Evolutionary conservation across 2,329 filamentous ascomycete species (phyloP).

Genomic region (Arthrobotrys sinensis): DNA sequence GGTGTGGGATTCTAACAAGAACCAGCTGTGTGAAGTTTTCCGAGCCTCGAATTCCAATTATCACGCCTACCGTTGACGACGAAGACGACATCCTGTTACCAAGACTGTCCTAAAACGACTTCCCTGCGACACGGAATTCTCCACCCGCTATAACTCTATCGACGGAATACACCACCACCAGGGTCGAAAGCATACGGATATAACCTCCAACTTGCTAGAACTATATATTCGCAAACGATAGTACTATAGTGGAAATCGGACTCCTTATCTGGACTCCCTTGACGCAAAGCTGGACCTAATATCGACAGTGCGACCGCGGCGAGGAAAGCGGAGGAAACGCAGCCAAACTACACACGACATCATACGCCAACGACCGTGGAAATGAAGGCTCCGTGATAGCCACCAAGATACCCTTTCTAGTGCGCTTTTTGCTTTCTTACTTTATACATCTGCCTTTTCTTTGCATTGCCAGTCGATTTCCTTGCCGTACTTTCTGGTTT

Average conservation of each 20-base stretch:
- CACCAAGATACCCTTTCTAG: conserved; percentile 34
- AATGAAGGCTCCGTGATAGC: conserved; percentile 59
- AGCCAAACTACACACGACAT: background rate
- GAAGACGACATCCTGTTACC: conserved; percentile 23
- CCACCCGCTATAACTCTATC: conserved; percentile 12
- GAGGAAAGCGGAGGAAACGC: conserved; percentile 57
- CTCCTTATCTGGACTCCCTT: conserved; percentile 24
- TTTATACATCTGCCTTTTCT: background rate
- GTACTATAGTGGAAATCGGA: conserved; percentile 1
- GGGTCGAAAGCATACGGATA: background rate
- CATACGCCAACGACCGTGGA: conserved; percentile 41
- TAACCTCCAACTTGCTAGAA: background rate
- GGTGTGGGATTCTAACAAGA: background rate
- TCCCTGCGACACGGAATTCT: conserved; percentile 24
- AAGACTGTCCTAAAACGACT: conserved; percentile 11
- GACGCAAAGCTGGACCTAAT: conserved; percentile 46
- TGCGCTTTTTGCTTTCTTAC: conserved; percentile 41
- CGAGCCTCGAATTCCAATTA: background rate
- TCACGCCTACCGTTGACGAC: conserved; percentile 1
- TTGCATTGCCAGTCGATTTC: background rate
- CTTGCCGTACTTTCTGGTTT: background rate
- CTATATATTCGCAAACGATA: background rate
- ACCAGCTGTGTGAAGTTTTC: conserved; percentile 1
- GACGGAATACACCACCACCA: conserved; percentile 13
- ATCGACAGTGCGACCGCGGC: conserved; percentile 53